These are phyloP conservation scores for Pleurotus platypus DNA, from an alignment of 768 basidiomycete species.

Conservation along the genomic window DNA sequence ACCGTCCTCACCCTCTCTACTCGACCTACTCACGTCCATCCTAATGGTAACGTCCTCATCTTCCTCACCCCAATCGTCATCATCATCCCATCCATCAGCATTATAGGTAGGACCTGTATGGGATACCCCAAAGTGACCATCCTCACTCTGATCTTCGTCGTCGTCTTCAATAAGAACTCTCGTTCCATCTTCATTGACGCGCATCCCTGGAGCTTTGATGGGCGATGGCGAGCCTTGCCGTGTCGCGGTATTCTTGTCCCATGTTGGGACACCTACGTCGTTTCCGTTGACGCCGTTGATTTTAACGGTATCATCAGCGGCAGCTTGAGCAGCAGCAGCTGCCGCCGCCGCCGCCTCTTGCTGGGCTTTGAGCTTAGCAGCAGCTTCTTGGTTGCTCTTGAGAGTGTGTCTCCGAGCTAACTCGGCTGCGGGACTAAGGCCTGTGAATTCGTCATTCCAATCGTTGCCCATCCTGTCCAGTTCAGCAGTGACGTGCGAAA, in stretches of 20 bases:
- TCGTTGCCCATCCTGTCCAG: conserved; percentile 63
- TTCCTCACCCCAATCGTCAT: conserved; percentile 75
- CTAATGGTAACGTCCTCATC: conserved; percentile 77
- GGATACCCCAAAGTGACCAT: conserved; percentile 38
- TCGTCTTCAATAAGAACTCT: conserved; percentile 68
- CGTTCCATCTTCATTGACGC: conserved; percentile 64
- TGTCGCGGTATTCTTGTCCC: conserved; percentile 82
- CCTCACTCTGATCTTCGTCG: conserved; percentile 55
- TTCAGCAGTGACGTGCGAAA: conserved; percentile 84
- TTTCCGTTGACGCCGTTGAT: conserved; percentile 21
- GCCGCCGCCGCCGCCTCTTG: conserved; percentile 49
- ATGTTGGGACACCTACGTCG: conserved; percentile 51
- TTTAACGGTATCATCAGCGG: conserved; percentile 15
- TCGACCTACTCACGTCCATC: conserved; percentile 46
- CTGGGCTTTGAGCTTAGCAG: conserved; percentile 58
- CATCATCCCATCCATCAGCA: conserved; percentile 72
- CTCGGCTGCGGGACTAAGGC: conserved; percentile 86
- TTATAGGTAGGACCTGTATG: conserved; percentile 38
- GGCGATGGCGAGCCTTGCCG: conserved; percentile 44
- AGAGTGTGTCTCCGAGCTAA: conserved; percentile 90
- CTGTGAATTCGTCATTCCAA: conserved; percentile 64
- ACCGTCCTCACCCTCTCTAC: conserved; percentile 50
- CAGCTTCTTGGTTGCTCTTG: conserved; percentile 80
- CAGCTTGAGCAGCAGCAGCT: conserved; percentile 27
- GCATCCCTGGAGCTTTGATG: conserved; percentile 33